Conservation (phyloP, 495 filamentous ascomycete genomes). For the Clohesyomyces aquaticus region DNA sequence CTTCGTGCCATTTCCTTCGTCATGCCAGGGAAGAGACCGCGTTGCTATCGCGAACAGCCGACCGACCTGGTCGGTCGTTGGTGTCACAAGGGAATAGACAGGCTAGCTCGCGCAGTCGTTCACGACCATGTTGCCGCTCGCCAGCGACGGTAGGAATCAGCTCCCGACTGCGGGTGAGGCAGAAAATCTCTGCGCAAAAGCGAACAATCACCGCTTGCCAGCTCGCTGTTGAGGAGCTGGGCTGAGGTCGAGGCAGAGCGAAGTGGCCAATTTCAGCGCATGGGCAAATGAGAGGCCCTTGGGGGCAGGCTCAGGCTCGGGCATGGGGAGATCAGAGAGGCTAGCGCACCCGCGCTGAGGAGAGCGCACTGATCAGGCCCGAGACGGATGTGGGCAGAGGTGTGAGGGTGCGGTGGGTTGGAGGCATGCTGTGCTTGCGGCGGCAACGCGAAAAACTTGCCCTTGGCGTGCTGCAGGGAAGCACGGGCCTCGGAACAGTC, state of each 20-base stretch:
- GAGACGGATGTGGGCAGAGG: neutral
- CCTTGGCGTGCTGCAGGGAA: conserved; percentile 10
- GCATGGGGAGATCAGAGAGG: neutral
- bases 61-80: neutral
- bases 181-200: conserved; percentile 12
- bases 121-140: neutral
- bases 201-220: conserved; percentile 4
- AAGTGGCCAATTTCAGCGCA: conserved; percentile 8
- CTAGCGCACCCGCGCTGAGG: too few relatives aligned
- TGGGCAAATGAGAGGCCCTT: conserved; percentile 21
- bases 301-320: neutral
- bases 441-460: conserved; percentile 12
- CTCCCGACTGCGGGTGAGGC: neutral
- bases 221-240: neutral
- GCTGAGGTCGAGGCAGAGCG: neutral
- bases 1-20: neutral
- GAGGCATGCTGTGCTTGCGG: conserved; percentile 1
- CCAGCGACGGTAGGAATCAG: neutral
- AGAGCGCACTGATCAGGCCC: too few relatives aligned
- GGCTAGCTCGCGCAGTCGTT: neutral
- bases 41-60: conserved; percentile 12
- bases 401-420: neutral
- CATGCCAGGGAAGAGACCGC: conserved; percentile 15
- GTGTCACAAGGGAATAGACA: conserved; percentile 27
- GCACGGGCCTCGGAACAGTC: neutral